Percentiles rank a stretch among this genome's conserved stretches.
Evolutionary conservation across 371 early-diverging fungal genomes (phyloP).

Genomic region (Mitosporidium daphniae): DNA sequence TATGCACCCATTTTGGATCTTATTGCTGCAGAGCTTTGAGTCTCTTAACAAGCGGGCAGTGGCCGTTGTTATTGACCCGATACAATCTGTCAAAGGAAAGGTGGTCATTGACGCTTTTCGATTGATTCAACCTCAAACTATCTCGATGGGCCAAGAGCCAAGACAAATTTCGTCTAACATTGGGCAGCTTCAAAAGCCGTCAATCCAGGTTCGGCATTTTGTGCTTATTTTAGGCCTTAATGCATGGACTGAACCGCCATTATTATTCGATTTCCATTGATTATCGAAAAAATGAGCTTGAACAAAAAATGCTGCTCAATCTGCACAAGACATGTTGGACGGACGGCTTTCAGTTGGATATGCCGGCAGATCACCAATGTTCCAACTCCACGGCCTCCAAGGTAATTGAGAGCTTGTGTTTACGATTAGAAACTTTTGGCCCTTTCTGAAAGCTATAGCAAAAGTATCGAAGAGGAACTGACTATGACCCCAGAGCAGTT

Average conservation of each 20-base stretch:
- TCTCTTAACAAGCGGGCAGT: slow-evolving; percentile 77
- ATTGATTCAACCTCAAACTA: slow-evolving; percentile 52
- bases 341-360: slow-evolving; percentile 47
- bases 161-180: slow-evolving; percentile 94
- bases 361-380: slow-evolving; percentile 24
- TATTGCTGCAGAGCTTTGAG: slow-evolving; percentile 36
- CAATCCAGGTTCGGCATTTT: slow-evolving; percentile 24
- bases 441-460: slow-evolving; percentile 61
- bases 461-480: slow-evolving; percentile 64
- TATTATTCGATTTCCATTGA: slow-evolving; percentile 97
- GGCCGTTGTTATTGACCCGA: slow-evolving; percentile 97
- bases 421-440: slow-evolving; percentile 22
- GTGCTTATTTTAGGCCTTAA: slow-evolving; percentile 22
- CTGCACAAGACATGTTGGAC: slow-evolving; percentile 97
- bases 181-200: slow-evolving; percentile 93
- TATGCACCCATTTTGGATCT: slow-evolving; percentile 6
- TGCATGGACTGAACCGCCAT: slow-evolving; percentile 95
- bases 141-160: slow-evolving; percentile 69
- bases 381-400: not conserved
- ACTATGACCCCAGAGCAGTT: slow-evolving; percentile 67
- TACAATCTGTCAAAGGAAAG: slow-evolving; percentile 98
- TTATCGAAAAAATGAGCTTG: slow-evolving; percentile 90
- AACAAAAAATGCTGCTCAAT: slow-evolving; percentile 93
- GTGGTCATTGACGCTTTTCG: slow-evolving; percentile 99
- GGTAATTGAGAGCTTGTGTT: slow-evolving; percentile 1